Percentiles rank a stretch among this genome's conserved stretches.
phyloP scores from a whole-genome alignment of 352 stramenopile genomes.

The Albugo laibachii region DNA sequence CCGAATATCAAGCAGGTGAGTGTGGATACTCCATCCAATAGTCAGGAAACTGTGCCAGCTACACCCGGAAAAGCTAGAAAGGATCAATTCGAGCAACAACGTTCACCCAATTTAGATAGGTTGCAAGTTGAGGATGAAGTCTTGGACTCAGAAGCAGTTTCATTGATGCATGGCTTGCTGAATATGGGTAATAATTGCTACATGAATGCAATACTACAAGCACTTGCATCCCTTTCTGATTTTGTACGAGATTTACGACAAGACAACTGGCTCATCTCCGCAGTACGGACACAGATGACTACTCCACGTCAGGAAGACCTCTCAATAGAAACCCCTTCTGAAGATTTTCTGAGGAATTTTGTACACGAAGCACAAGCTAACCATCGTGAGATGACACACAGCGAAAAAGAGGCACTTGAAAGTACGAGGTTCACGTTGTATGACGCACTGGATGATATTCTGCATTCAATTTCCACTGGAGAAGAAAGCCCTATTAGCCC shows the following conservation, averaged over 20 bases:
- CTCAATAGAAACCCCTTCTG: neutral
- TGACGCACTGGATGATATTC: conserved; percentile 6
- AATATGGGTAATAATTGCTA: conserved; percentile 89
- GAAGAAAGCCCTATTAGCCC: conserved; percentile 56
- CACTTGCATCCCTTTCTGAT: conserved; percentile 39
- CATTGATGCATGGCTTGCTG: conserved; percentile 58
- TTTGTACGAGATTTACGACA: conserved; percentile 13
- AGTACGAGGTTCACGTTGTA: conserved; percentile 2
- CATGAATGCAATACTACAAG: conserved; percentile 88
- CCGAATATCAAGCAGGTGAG: conserved; percentile 1
- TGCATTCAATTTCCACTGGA: conserved; percentile 36
- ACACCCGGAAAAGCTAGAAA: conserved; percentile 3
- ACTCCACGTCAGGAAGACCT: neutral
- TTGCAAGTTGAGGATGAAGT: neutral
- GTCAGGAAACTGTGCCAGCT: conserved; percentile 1
- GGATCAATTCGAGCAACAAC: conserved; percentile 5
- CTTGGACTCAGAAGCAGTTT: too few species aligned
- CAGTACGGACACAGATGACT: neutral
- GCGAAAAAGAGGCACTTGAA: conserved; percentile 9
- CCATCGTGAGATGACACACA: too few species aligned
- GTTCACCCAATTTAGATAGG: neutral
- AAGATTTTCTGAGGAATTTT: conserved; percentile 1
- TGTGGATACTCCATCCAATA: neutral
- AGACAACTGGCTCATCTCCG: conserved; percentile 2
- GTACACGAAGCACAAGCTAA: too few species aligned